These are phyloP conservation scores for Mrakia gelida DNA, from an alignment of 768 basidiomycete genomes.

Conservation along the genomic window DNA sequence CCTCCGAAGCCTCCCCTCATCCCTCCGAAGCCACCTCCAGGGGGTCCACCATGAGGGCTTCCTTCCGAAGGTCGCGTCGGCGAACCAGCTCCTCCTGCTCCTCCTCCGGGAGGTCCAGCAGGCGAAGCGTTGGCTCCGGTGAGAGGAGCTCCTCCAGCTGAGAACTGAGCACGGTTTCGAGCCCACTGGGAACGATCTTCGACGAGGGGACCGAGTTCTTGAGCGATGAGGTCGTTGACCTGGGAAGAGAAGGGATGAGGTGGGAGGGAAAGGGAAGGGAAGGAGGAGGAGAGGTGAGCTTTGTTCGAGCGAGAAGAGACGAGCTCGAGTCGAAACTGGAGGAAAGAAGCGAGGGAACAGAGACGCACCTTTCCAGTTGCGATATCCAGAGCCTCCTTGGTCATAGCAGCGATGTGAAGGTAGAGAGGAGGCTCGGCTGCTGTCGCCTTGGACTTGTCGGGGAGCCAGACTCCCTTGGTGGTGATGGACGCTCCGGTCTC, in stretches of 20 bases:
- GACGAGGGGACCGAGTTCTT: conserved; percentile 47
- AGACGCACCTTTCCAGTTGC: conserved; percentile 39
- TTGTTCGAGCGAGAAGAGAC: not conserved
- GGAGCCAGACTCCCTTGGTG: conserved; percentile 95
- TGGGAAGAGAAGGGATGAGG: conserved; percentile 19
- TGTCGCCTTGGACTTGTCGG: conserved; percentile 82
- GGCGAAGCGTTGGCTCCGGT: conserved; percentile 26
- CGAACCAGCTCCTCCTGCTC: conserved; percentile 10
- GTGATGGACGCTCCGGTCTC: conserved; percentile 88
- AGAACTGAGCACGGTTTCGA: conserved; percentile 43
- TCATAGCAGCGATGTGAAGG: conserved; percentile 76
- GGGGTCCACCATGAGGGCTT: not conserved
- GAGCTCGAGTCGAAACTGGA: not conserved
- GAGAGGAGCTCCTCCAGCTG: conserved; percentile 24
- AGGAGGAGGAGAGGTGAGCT: no score
- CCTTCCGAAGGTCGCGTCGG: conserved; percentile 3
- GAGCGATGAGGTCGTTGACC: conserved; percentile 47
- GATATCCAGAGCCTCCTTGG: conserved; percentile 44
- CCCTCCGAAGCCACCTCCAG: conserved; percentile 8
- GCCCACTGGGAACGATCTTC: conserved; percentile 45
- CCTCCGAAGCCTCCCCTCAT: conserved; percentile 16
- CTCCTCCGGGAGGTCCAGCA: conserved; percentile 18
- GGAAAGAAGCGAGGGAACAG: not conserved
- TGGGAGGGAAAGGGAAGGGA: not conserved
- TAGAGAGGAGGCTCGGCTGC: conserved; percentile 91